These are phyloP conservation scores for Hypoxylon sp. DNA, from an alignment of 2,329 filamentous ascomycete species.

Conservation along the genomic window DNA sequence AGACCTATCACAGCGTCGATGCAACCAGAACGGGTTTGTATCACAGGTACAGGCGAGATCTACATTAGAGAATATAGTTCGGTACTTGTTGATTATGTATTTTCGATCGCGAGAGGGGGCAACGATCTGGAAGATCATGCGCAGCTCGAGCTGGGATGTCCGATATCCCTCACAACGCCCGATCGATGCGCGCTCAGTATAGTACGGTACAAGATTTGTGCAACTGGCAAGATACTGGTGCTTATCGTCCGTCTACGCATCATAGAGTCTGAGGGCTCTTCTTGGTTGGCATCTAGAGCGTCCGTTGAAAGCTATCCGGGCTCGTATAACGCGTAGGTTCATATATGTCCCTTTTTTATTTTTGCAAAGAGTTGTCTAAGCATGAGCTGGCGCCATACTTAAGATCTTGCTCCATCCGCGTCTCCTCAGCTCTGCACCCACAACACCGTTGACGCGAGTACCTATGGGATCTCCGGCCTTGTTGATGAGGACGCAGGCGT, in stretches of 20 bases:
- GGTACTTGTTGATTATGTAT: slow-evolving; percentile 33
- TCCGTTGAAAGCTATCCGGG: not conserved
- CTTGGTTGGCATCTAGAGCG: not conserved
- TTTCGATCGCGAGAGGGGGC: slow-evolving; percentile 16
- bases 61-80: slow-evolving; percentile 7
- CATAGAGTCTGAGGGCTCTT: not conserved
- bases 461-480: slow-evolving; percentile 97
- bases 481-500: slow-evolving; percentile 96
- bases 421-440: slow-evolving; percentile 87
- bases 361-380: slow-evolving; percentile 51
- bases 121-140: slow-evolving; percentile 9
- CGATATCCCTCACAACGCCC: slow-evolving; percentile 32
- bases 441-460: slow-evolving; percentile 89
- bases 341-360: not conserved
- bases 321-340: not conserved
- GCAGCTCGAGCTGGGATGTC: slow-evolving; percentile 12
- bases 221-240: slow-evolving; percentile 3
- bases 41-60: slow-evolving; percentile 9
- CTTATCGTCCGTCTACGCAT: not conserved
- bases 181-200: slow-evolving; percentile 38
- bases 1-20: not conserved
- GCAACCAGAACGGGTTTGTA: slow-evolving; percentile 9
- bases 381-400: slow-evolving; percentile 85
- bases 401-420: slow-evolving; percentile 99
- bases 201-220: slow-evolving; percentile 22